Percentiles rank a stretch among this genome's conserved stretches.
Conservation (phyloP, 768 basidiomycete species). For the Daedaleopsis nitida region DNA sequence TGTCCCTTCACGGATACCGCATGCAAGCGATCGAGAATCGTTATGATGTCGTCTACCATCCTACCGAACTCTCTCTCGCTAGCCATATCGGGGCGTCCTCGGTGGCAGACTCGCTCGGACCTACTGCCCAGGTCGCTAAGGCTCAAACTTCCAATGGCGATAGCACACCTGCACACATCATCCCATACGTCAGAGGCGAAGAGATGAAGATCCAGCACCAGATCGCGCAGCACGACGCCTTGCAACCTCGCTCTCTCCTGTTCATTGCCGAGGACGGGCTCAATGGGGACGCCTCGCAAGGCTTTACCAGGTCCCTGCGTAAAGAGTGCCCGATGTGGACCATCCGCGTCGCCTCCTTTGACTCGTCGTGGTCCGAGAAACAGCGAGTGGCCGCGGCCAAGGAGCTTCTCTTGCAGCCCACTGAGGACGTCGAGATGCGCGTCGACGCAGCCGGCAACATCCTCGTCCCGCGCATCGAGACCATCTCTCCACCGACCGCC, state of each 20-base stretch:
- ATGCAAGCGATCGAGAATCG: conserved; percentile 19
- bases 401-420: not conserved
- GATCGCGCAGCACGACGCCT: conserved; percentile 14
- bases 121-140: not conserved
- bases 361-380: conserved; percentile 19
- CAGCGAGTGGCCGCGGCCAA: not conserved
- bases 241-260: conserved; percentile 3
- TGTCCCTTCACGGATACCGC: conserved; percentile 16
- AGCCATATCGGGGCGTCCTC: not conserved
- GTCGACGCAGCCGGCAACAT: conserved; percentile 14
- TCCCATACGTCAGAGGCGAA: conserved; percentile 17
- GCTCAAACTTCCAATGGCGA: not conserved
- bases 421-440: conserved; percentile 13
- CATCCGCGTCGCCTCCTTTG: conserved; percentile 33
- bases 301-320: conserved; percentile 33
- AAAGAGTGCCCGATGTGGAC: conserved; percentile 36
- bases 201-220: conserved; percentile 24
- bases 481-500: conserved; percentile 2
- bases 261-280: conserved; percentile 33
- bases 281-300: conserved; percentile 34
- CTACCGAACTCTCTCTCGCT: conserved; percentile 1
- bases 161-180: not conserved
- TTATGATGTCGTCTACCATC: conserved; percentile 23
- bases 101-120: not conserved
- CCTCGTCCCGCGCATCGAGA: conserved; percentile 11